Evolutionary conservation across 2,329 filamentous ascomycete species (phyloP).

Genomic region (Lecanicillium sp.): DNA sequence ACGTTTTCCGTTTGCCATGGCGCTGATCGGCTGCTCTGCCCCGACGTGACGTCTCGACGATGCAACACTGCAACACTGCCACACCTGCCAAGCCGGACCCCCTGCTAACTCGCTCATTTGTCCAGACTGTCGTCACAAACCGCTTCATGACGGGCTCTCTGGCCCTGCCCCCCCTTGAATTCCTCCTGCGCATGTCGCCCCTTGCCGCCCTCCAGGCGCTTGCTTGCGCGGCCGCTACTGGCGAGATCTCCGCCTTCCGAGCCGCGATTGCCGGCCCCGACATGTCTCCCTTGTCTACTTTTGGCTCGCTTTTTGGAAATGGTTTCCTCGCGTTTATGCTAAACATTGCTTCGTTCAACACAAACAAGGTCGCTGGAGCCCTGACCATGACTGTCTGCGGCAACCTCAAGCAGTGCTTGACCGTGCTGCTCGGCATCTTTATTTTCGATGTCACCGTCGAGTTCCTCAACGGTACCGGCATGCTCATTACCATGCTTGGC

Average conservation of each 20-base stretch:
- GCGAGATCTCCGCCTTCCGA: slow-evolving; percentile 39
- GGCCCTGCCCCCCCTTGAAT: slow-evolving; percentile 48
- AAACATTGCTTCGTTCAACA: slow-evolving; percentile 49
- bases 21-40: neutral
- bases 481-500: slow-evolving; percentile 44
- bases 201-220: slow-evolving; percentile 49
- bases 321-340: slow-evolving; percentile 46
- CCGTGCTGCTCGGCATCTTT: slow-evolving; percentile 44
- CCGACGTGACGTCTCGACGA: neutral
- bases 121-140: slow-evolving; percentile 52
- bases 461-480: slow-evolving; percentile 46
- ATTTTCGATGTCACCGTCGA: slow-evolving; percentile 43
- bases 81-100: neutral
- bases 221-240: slow-evolving; percentile 40
- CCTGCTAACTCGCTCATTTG: slow-evolving; percentile 11
- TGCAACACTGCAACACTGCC: neutral
- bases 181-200: slow-evolving; percentile 55
- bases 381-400: slow-evolving; percentile 52
- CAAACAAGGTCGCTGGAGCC: slow-evolving; percentile 49
- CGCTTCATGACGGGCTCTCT: slow-evolving; percentile 55
- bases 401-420: slow-evolving; percentile 50
- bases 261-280: slow-evolving; percentile 25
- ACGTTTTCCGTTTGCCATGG: slow-evolving; percentile 9
- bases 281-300: slow-evolving; percentile 24
- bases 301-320: slow-evolving; percentile 39